A percentile compares a stretch with the other conserved stretches of the same genome.
phyloP scores from a whole-genome alignment of 495 filamentous ascomycete species.

The Penicillium psychrofluorescens region DNA sequence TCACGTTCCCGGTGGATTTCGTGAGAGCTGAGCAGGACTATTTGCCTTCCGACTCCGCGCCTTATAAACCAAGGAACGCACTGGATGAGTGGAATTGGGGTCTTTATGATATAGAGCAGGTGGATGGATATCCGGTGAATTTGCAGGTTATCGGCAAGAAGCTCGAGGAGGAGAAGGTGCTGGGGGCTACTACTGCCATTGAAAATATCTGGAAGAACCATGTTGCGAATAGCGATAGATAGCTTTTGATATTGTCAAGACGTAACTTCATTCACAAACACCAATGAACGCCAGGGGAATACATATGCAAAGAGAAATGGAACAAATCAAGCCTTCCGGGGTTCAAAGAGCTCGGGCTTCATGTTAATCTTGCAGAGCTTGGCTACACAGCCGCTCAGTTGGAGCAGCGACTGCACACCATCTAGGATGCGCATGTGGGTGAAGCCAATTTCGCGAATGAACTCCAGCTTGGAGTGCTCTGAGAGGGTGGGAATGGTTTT shows the following conservation, averaged over 20 bases:
- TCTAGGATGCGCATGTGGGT: conserved; percentile 98
- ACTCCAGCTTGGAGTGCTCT: conserved; percentile 90
- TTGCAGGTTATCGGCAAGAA: conserved; percentile 47
- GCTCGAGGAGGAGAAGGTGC: conserved; percentile 48
- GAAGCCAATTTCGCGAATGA: conserved; percentile 97
- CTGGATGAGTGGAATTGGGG: conserved; percentile 45
- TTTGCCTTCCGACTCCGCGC: background rate
- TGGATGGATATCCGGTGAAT: conserved; percentile 39
- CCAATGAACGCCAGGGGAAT: conserved; percentile 15
- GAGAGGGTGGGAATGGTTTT: conserved; percentile 86
- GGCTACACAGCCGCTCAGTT: conserved; percentile 85
- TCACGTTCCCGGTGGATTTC: conserved; percentile 43
- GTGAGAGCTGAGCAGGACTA: conserved; percentile 19
- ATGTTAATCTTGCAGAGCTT: conserved; percentile 91
- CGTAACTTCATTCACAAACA: conserved; percentile 9
- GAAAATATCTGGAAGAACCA: conserved; percentile 16
- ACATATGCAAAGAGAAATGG: conserved; percentile 14
- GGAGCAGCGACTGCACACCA: conserved; percentile 88
- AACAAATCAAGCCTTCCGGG: conserved; percentile 27
- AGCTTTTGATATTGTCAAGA: background rate
- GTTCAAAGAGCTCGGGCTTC: conserved; percentile 78
- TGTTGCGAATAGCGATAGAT: background rate
- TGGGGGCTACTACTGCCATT: conserved; percentile 26
- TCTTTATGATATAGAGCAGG: conserved; percentile 35
- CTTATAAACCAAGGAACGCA: conserved; percentile 43